A percentile compares a stretch with the other conserved stretches of the same genome.
Evolutionary conservation across 192 early-diverging fungal genomes (phyloP).

Genomic region (Coemansia furcata): DNA sequence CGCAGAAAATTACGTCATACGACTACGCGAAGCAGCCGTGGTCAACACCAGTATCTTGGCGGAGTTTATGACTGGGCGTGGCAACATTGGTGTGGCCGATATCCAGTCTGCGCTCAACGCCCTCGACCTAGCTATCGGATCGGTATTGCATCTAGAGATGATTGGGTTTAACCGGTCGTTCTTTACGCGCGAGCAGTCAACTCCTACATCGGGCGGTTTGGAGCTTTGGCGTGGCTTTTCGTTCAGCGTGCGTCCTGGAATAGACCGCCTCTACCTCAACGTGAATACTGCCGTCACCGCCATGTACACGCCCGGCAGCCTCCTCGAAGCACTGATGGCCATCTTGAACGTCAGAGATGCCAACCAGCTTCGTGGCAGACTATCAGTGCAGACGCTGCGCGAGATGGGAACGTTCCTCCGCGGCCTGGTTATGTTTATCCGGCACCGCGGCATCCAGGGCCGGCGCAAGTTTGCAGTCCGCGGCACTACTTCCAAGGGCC

Average conservation of each 20-base stretch:
- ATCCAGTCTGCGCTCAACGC: constrained; percentile 59
- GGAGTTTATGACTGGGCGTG: constrained; percentile 25
- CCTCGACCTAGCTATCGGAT: constrained; percentile 80
- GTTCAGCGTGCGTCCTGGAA: constrained; percentile 77
- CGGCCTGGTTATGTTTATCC: constrained; percentile 55
- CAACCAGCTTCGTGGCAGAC: constrained; percentile 35
- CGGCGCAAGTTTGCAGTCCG: constrained; percentile 72
- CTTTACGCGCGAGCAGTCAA: constrained; percentile 70
- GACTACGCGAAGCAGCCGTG: constrained; percentile 56
- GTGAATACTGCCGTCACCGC: constrained; percentile 69
- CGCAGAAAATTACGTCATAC: constrained; percentile 57
- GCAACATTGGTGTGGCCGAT: constrained; percentile 11
- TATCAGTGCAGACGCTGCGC: constrained; percentile 8
- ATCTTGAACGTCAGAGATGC: constrained; percentile 59
- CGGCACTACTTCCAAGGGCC: constrained; percentile 65
- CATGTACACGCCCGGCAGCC: constrained; percentile 64
- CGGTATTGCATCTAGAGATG: constrained; percentile 76
- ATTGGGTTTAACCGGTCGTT: constrained; percentile 85
- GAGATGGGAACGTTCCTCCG: constrained; percentile 45
- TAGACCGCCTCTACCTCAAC: constrained; percentile 73
- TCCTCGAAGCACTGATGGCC: constrained; percentile 69
- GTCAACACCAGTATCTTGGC: constrained; percentile 54
- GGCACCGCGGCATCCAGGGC: constrained; percentile 57
- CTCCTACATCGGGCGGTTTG: constrained; percentile 63
- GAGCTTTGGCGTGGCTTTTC: constrained; percentile 95